Base-by-base conservation (phyloP, 176 grass and related monocot species). In the Hsuehochloa calcarea region DNA sequence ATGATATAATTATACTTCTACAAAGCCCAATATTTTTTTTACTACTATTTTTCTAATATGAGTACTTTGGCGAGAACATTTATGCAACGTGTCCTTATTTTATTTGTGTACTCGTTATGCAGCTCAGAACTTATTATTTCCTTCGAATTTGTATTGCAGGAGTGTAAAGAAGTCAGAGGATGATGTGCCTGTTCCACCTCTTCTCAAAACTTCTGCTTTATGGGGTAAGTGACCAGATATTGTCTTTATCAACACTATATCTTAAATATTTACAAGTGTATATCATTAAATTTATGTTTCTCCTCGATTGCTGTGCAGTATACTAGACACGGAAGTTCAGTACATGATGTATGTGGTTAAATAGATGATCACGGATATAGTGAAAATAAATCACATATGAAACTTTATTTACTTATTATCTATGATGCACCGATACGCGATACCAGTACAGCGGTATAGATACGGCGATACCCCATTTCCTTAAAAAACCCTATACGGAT, bases 131-230 rank as follows among this genome's bases (percentile, higher is more conserved):
- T 79, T 31, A n/a, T 49, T 39, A 20, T 78, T 41, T 90, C 22
- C 56, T 86, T 83, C 44, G 62, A 67, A 84, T 88, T 74, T 76
- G 29, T 85, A 82, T 29, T 81, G 19, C 86, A 95, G 93, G 91
- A 95, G 85, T 59, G 93, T 98, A 76, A 98, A 95, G 75, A 98
- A 98, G 86, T 95, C 93, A 58, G 93, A 97, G 43, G 62, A 93
- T 91, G 95, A 95, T 90, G 86, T 95, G 64, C 95, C 95, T 82
- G 87, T 98, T 73, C 95, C 95, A 68, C 93, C 95, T 72, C 95
- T 98, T 72, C 55, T 98, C 45, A 88, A 98, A 82, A 95, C 91
- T 70, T 94, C 95, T 38, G 95, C 91, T 77, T 82, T 98, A 65
- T 98, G 95, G 95, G 95, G 95, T 98, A 98, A 90, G 87, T 72